Evolutionary conservation across 257 asterid species (phyloP).

Genomic region (Echium plantagineum): DNA sequence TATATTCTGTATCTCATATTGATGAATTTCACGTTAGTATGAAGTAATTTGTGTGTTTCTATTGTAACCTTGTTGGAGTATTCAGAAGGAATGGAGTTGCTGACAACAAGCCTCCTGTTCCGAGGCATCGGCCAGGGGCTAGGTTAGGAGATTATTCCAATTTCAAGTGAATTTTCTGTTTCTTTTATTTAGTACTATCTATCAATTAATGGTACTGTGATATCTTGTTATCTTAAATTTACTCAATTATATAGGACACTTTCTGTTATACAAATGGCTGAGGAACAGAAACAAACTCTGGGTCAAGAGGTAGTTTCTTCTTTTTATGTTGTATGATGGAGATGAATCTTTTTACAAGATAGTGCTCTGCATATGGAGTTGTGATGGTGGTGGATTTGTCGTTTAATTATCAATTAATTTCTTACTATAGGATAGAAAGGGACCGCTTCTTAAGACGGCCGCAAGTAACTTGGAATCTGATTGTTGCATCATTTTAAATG

Average conservation of each 20-base stretch:
- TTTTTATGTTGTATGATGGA: neutral
- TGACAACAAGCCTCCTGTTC: conserved; percentile 30
- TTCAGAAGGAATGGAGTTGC: conserved; percentile 36
- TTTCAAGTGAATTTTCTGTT: neutral
- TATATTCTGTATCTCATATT: neutral
- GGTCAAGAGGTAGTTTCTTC: neutral
- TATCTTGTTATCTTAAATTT: conserved; percentile 2
- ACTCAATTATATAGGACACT: conserved; percentile 27
- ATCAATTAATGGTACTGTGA: neutral
- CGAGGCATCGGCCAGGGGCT: conserved; percentile 57
- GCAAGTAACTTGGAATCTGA: conserved; percentile 18
- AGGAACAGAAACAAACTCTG: conserved; percentile 24
- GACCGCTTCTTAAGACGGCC: conserved; percentile 6
- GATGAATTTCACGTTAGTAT: no score
- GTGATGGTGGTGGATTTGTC: neutral
- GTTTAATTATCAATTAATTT: no score
- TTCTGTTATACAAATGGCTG: conserved; percentile 45
- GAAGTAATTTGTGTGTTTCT: neutral
- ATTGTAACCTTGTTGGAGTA: neutral
- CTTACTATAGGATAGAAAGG: neutral
- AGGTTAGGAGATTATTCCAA: conserved; percentile 32
- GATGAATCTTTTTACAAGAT: neutral
- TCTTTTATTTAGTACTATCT: neutral
- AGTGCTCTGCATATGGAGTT: neutral
- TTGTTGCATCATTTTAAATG: conserved; percentile 32